A percentile compares a stretch with the other conserved stretches of the same genome.
Evolutionary conservation across 345 rosid species (phyloP).

Genomic region (Gossypium raimondii): DNA sequence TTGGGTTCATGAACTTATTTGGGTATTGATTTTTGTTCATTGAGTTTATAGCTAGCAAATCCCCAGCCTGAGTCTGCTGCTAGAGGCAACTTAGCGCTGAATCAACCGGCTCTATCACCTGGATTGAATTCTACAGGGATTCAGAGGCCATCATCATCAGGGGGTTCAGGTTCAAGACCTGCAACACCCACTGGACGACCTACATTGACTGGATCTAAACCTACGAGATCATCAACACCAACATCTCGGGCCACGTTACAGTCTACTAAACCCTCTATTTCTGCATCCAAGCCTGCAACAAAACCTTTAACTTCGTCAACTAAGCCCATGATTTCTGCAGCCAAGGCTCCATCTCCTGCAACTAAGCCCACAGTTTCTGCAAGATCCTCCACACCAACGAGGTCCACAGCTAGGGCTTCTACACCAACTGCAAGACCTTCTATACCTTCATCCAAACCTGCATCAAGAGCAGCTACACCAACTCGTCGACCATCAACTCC

Average conservation of each 20-base stretch:
- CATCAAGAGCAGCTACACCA: slow-evolving; percentile 87
- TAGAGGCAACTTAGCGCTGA: slow-evolving; percentile 56
- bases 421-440: slow-evolving; percentile 82
- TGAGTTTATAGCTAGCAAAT: slow-evolving; percentile 59
- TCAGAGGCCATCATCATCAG: slow-evolving; percentile 91
- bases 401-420: slow-evolving; percentile 74
- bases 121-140: slow-evolving; percentile 57
- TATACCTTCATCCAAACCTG: slow-evolving; percentile 58
- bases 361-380: slow-evolving; percentile 52
- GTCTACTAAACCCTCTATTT: slow-evolving; percentile 43
- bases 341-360: slow-evolving; percentile 35
- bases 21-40: slow-evolving; percentile 18
- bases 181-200: slow-evolving; percentile 82
- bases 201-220: slow-evolving; percentile 48
- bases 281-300: slow-evolving; percentile 33
- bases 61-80: slow-evolving; percentile 55
- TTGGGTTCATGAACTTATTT: slow-evolving; percentile 19
- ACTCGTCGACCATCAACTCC: slow-evolving; percentile 71
- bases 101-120: slow-evolving; percentile 64
- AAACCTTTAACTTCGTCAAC: slow-evolving; percentile 31
- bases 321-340: slow-evolving; percentile 40
- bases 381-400: slow-evolving; percentile 86
- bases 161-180: slow-evolving; percentile 93
- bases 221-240: slow-evolving; percentile 85
- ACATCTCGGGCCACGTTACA: slow-evolving; percentile 69